These are phyloP conservation scores for Daldinia vernicosa DNA, from an alignment of 495 filamentous ascomycete species.

Conservation along the genomic window DNA sequence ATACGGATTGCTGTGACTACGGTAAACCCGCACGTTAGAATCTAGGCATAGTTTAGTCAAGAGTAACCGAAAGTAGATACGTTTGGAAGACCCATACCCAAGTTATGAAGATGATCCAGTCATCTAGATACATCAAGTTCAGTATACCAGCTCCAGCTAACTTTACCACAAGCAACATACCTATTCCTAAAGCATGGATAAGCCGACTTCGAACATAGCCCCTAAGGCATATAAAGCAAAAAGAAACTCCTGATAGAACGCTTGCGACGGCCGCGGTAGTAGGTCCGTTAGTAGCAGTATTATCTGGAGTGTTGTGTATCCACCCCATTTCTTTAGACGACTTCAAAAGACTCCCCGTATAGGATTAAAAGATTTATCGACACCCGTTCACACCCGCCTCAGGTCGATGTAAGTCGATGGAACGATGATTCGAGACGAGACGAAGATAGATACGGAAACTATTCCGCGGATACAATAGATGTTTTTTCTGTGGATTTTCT, in stretches of 20 bases:
- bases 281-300: constrained; percentile 23
- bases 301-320: constrained; percentile 23
- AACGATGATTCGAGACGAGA: neutral
- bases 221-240: constrained; percentile 32
- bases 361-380: neutral
- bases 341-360: neutral
- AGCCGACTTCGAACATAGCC: constrained; percentile 23
- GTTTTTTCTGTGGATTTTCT: neutral
- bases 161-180: neutral
- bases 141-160: neutral
- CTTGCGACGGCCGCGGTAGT: constrained; percentile 7
- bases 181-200: constrained; percentile 18
- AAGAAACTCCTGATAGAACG: constrained; percentile 13
- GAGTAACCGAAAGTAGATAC: neutral
- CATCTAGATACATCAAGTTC: constrained; percentile 14
- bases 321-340: constrained; percentile 10
- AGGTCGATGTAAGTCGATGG: neutral
- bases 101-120: constrained; percentile 31
- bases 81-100: constrained; percentile 13
- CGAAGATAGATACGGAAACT: too few species aligned
- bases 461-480: neutral
- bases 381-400: neutral
- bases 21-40: constrained; percentile 16
- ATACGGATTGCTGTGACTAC: constrained; percentile 19
- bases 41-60: constrained; percentile 9